Percentiles rank a stretch among this genome's conserved stretches.
These are phyloP conservation scores for Sugiyamaella sp. DNA, from an alignment of 1,139 yeast genomes.

Conservation along the genomic window DNA sequence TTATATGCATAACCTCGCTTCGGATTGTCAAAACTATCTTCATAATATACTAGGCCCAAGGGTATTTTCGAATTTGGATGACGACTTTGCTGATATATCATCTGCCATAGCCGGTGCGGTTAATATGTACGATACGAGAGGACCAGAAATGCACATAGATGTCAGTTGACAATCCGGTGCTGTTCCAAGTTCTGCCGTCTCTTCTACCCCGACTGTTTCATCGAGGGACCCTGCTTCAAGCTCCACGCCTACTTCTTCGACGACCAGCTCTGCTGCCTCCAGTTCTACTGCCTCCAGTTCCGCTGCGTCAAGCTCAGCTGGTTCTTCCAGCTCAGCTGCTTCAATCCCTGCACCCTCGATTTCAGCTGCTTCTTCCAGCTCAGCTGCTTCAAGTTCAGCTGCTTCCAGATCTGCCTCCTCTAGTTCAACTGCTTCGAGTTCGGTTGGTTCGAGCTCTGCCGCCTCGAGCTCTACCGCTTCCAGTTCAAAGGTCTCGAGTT, in stretches of 20 bases:
- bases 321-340: conserved; percentile 9
- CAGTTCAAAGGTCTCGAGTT: not conserved
- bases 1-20: not conserved
- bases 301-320: conserved; percentile 2
- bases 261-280: conserved; percentile 13
- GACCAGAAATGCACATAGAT: not conserved
- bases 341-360: not conserved
- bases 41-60: not conserved
- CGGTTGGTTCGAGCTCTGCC: conserved; percentile 14
- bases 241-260: conserved; percentile 8
- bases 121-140: not conserved
- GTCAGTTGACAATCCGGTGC: too few species aligned
- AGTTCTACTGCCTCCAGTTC: too few species aligned
- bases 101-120: not conserved
- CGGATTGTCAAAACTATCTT: not conserved
- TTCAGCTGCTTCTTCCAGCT: conserved; percentile 4
- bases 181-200: conserved; percentile 5
- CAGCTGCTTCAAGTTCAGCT: conserved; percentile 6
- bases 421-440: conserved; percentile 6
- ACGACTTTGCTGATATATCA: not conserved
- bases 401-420: conserved; percentile 9
- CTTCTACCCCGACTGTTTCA: conserved; percentile 18
- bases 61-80: not conserved
- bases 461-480: conserved; percentile 25
- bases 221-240: conserved; percentile 28